Base-by-base conservation (phyloP, 2,329 filamentous ascomycete genomes). In the Trichoderma sp. region DNA sequence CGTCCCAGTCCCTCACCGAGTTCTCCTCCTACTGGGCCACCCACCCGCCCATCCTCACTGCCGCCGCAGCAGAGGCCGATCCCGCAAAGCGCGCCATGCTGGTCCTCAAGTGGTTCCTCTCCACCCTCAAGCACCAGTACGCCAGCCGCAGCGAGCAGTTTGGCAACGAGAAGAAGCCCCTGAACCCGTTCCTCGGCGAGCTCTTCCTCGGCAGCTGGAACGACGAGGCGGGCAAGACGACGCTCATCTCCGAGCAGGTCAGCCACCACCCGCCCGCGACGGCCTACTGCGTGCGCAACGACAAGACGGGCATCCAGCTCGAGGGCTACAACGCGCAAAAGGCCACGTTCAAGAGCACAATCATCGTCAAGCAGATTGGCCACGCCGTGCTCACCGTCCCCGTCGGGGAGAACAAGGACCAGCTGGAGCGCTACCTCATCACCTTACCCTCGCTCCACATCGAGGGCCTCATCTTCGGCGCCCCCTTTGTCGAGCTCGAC, bases 71-170 rank as follows among this genome's bases (percentile, higher is more conserved):
- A 6, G 94, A 97, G 81, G 77, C 90, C 67, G 92, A 97, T 79
- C 88, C 94, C 0, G 89, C 92, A 77, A 96, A 94, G 85, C 90
- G 95, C 73, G 91, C 93, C 23, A 83, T 97, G 75, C 86, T 95
- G 39, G 95, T 98, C n/a, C 85, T 98, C 77, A 97, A 95, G 82
- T 98, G 95, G 95, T 98, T 98, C 84, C 84, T 98, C 70, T 95
- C 91, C 78, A 97, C 95, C 4, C 86, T 98, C 67, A 97, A 96
- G 84, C 93, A 97, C 82, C 94, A 97, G 80, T 90, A 91, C 77
- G 88, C 88, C 71, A 89, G 86, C 78, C 87, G 88, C 72, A 97
- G 93, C 79, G 95, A 98, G 76, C 85, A 90, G 76, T 90, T 87
- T 74, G 94, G 94, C 64, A 96, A 94, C 78, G 95, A 98, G 86